Evolutionary conservation across 2,329 filamentous ascomycete genomes (phyloP), one percentile per base, ranked within the genome.

Genomic region (Calonectria naviculata): DNA sequence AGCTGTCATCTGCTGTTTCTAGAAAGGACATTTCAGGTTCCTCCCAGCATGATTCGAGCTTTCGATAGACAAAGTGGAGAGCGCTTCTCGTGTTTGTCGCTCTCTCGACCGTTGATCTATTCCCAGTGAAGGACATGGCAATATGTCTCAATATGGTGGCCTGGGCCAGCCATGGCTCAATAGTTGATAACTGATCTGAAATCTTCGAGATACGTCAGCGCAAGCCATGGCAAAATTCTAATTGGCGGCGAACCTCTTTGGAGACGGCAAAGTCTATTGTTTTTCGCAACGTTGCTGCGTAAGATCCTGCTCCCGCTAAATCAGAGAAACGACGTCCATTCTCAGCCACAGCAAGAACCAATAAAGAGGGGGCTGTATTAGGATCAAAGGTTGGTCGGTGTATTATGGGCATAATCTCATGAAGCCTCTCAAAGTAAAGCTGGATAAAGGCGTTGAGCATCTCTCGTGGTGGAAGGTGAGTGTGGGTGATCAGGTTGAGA

Each of bases 401-500:
- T 10, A 56, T 38, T 24, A 56, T 56, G 3, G 52, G 52, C 9
- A 56, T 56, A 2, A 56, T 26, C 12, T 56, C 52, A 15, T 56
- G 52, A 5, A 36, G 12, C 13, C 21, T 38, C 31, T 56, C 52
- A 13, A 56, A 56, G 17, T 56, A 56, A 0, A 56, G 52, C 10
- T 56, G 52, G 21, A 56, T 56, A 56, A 56, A 56, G 1, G 52
- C 52, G n/a, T 38, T 56, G 7, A 56, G 52, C 52, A 56, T 38
- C 6, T 56, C 52, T 24, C 34, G 52, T 19, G 52, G 52, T 0
- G 52, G 52, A 13, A 56, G 31, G 12, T 31, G 36, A 5, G 12
- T 12, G 8, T 24, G 31, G 13, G 19, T 17, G n/a, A 6, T 8
- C 2, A 24, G 13, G 34, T 38, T 12, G 10, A 10, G 6, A 17